These are phyloP conservation scores for Tephrocybe sp. DNA, from an alignment of 768 basidiomycete genomes.

Conservation along the genomic window DNA sequence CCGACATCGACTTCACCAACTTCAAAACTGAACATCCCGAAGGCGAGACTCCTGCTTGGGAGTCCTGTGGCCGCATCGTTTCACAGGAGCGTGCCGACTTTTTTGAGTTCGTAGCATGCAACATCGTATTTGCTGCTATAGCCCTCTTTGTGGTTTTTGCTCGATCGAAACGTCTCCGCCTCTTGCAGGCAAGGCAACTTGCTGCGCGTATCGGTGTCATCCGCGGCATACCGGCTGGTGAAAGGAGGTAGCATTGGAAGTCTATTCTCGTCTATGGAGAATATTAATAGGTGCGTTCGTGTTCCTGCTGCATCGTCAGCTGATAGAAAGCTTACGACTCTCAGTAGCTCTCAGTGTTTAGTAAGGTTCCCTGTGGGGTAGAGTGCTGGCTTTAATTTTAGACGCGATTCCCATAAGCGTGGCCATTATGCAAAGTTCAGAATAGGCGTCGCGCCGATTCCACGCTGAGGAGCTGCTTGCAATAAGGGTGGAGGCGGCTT, in stretches of 20 bases:
- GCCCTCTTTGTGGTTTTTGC: conserved; percentile 65
- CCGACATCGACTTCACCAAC: not conserved
- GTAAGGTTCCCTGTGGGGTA: not conserved
- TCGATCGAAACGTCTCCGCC: conserved; percentile 65
- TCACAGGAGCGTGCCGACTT: conserved; percentile 80
- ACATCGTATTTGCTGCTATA: conserved; percentile 65
- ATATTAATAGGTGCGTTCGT: conserved; percentile 12
- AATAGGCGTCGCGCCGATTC: not conserved
- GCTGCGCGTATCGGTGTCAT: conserved; percentile 83
- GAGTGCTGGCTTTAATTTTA: not conserved
- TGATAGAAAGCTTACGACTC: not conserved
- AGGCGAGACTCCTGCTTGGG: conserved; percentile 82
- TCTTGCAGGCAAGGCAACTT: conserved; percentile 74
- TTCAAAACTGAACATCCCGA: conserved; percentile 20
- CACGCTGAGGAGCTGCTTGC: not conserved
- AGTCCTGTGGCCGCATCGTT: conserved; percentile 87
- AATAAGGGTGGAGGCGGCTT: not conserved
- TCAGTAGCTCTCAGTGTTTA: not conserved
- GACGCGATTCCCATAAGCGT: not conserved
- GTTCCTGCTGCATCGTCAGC: not conserved
- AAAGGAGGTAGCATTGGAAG: conserved; percentile 13
- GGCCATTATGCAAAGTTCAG: not conserved
- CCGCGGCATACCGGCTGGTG: conserved; percentile 29
- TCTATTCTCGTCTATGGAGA: conserved; percentile 1
- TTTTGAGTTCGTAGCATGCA: conserved; percentile 88